Conservation (phyloP, 1,284 basidiomycete species). For the Ceratobasidium sp. region DNA sequence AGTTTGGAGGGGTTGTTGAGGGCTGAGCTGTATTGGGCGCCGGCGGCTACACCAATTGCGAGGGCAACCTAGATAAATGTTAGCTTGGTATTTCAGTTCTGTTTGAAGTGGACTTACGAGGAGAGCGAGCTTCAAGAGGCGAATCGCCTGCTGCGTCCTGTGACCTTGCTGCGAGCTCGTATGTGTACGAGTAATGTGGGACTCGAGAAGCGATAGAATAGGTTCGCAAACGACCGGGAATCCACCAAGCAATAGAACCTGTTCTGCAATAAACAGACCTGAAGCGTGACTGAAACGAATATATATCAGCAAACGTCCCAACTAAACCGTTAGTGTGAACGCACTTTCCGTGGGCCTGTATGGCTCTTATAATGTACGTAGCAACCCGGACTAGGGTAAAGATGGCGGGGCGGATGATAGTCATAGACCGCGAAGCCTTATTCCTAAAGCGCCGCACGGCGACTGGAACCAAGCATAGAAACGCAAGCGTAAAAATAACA, state of each 20-base stretch:
- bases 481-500: neutral
- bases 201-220: slow-evolving; percentile 6
- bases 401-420: slow-evolving; percentile 49
- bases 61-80: neutral
- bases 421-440: slow-evolving; percentile 18
- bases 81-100: neutral
- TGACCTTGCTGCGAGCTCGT: neutral
- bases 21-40: slow-evolving; percentile 7
- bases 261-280: slow-evolving; percentile 10
- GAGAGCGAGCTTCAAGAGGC: neutral
- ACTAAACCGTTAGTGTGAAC: too few relatives aligned
- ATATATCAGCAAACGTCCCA: neutral
- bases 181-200: slow-evolving; percentile 22
- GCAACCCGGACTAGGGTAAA: slow-evolving; percentile 46
- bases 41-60: slow-evolving; percentile 24
- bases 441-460: slow-evolving; percentile 25
- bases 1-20: slow-evolving; percentile 27
- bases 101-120: too few relatives aligned
- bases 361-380: slow-evolving; percentile 48
- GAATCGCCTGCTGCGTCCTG: neutral
- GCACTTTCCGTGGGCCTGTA: slow-evolving; percentile 37
- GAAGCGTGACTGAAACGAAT: neutral
- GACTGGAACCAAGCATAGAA: slow-evolving; percentile 40
- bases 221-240: slow-evolving; percentile 14
- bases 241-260: slow-evolving; percentile 1